phyloP scores from a whole-genome alignment of 1,284 basidiomycete genomes.

The Tilletia indica region DNA sequence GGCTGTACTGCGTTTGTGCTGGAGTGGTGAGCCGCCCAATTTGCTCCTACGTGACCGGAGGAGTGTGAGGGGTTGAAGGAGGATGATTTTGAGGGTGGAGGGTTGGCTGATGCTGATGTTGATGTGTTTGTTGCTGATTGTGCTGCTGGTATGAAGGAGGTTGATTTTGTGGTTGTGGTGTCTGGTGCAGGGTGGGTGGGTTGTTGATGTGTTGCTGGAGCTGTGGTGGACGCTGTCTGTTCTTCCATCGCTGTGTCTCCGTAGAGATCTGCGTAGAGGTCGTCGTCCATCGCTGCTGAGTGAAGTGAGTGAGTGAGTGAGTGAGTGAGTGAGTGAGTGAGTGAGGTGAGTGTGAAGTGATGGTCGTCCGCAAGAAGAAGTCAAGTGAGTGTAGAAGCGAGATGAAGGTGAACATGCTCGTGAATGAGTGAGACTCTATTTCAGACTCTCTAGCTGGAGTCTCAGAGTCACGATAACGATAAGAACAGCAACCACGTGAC shows the following conservation, averaged over 20 bases:
- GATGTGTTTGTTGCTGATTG: background rate
- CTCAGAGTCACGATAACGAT: no score
- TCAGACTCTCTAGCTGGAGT: background rate
- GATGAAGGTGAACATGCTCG: background rate
- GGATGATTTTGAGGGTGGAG: background rate
- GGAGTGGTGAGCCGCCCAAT: conserved; percentile 22
- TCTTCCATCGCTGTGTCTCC: conserved; percentile 29
- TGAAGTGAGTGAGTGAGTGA: background rate
- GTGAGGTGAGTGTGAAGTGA: background rate
- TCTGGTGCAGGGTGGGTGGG: conserved; percentile 5
- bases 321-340: background rate
- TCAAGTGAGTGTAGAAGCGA: background rate
- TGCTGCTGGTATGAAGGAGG: conserved; percentile 22
- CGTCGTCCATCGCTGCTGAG: conserved; percentile 25
- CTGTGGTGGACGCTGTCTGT: conserved; percentile 16
- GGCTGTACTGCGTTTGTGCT: conserved; percentile 34
- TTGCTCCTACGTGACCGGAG: conserved; percentile 25
- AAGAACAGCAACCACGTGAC: no score
- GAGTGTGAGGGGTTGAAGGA: conserved; percentile 26
- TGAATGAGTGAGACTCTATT: no score
- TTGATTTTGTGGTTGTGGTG: background rate
- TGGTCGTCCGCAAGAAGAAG: background rate
- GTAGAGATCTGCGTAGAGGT: conserved; percentile 49
- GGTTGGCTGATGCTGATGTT: background rate
- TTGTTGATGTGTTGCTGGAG: background rate